phyloP scores from a whole-genome alignment of 2,329 filamentous ascomycete genomes.

The Aspergillus clavatus region DNA sequence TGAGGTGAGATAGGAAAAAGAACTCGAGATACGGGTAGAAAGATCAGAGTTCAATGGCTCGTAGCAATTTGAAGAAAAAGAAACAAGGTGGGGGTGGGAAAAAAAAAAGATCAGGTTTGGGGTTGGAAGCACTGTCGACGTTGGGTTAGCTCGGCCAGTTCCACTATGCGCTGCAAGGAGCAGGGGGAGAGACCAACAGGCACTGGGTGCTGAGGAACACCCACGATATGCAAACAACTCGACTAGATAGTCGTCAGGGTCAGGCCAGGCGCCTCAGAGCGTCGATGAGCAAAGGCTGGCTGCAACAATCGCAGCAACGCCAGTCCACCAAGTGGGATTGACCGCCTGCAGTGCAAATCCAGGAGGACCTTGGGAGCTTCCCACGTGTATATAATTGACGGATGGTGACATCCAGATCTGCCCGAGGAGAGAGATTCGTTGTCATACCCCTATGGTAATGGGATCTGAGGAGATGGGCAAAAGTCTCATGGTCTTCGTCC shows the following conservation, averaged over 20 bases:
- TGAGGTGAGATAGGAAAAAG: no score
- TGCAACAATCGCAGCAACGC: slow-evolving; percentile 10
- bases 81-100: not conserved
- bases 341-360: slow-evolving; percentile 12
- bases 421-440: not conserved
- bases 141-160: not conserved
- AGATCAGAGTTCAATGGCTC: not conserved
- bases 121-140: not conserved
- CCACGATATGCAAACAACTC: not conserved
- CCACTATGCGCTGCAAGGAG: not conserved
- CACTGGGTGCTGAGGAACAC: not conserved
- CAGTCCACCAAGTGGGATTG: slow-evolving; percentile 9
- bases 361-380: slow-evolving; percentile 20
- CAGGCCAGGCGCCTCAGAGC: not conserved
- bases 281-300: not conserved
- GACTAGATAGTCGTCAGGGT: no score
- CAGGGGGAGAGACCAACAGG: not conserved
- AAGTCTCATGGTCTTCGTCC: no score
- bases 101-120: not conserved
- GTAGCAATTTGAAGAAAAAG: not conserved
- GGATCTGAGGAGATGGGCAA: not conserved
- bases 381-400: not conserved
- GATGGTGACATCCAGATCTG: not conserved
- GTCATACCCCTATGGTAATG: not conserved
- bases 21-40: not conserved